Evolutionary conservation across 192 early-diverging fungal genomes (phyloP), one percentile per base, ranked within the genome.

Genomic region (Oehlia diaphana): DNA sequence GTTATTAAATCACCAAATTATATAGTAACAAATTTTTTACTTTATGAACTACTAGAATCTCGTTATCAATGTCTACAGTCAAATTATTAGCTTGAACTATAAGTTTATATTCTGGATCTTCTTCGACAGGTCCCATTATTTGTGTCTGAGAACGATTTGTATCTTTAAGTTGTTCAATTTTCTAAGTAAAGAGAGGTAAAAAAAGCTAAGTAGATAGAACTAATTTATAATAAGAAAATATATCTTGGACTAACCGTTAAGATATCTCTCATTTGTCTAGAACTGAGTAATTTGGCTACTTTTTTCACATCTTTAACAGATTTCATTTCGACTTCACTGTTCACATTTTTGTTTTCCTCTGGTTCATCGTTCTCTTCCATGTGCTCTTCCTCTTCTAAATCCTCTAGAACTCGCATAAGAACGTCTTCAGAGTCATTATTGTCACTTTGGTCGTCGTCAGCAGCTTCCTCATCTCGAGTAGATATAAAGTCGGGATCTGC

Each of bases 21-120:
- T 6, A 26, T 28, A 42, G 6, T 23, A 23, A 64, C 3, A 50
- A 70, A 62, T 3, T 53, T 37, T 16, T 39, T 14, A 94, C 94
- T 89, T 96, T 94, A 78, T 98, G 94, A 12, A 97, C 93, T 37
- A 92, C 84, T 61, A 95, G 84, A 39, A 97, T 91, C 82, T 99
- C 98, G 78, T 91, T 92, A 58, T 96, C 95, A 65, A 99, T 93
- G 21, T 94, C 92, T 39, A 92, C 90, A 9, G 92, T 93, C 69
- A 97, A 86, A 53, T 92, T 90, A 81, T 97, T 99, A 10, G 97
- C 93, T 62, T 89, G 88, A 31, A 97, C 90, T 79, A 98, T 94
- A 23, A 95, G 82, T 80, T 85, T 82, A 84, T 99, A 97, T 82
- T 97, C 96, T 28, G 95, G 92, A 81, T 96, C 94, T 67, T 96